Evolutionary conservation across 352 stramenopile genomes (phyloP), one percentile per base, ranked within the genome.

Genomic region (Globisporangium rhizosaccharum): DNA sequence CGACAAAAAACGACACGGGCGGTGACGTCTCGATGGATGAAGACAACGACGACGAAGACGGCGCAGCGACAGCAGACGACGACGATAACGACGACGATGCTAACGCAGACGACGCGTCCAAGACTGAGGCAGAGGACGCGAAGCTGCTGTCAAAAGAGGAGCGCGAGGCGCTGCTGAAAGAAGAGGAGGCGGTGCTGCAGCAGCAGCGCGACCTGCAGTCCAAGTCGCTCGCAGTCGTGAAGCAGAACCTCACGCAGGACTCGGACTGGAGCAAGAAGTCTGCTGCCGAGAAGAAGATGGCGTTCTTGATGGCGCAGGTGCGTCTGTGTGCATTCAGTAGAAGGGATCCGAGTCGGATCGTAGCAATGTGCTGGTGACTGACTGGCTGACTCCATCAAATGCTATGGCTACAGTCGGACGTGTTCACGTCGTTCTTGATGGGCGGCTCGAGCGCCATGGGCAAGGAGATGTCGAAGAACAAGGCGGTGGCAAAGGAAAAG

Each of bases 381-480:
- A 46, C 30, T 20, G n/a, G 12, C 26, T 25, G 33, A 17, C 2
- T 0, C 14, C 1, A 9, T 47, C 15, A 8, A 8, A n/a, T 18
- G 20, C 46, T 56, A 3, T n/a, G 15, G 2, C 8, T 7, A 2
- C 44, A 82, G 67, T 94, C 85, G 50, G 83, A 94, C 61, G 85
- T 94, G 15, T 94, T 94, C 62, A 94, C 85, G 64, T 89, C 76
- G 46, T 94, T 94, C 51, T 64, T 94, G 23, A 94, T 94, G 85
- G 85, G 85, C 53, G 85, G 85, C 2, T 87, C 75, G 7, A 92
- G 79, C 45, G 57, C 83, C 3, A 61, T 94, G 8, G 85, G 85
- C 9, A 88, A 89, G 57, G 83, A 88, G 28, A 92, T 94, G 83
- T 72, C 72, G 15, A 78, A 82, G 41, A 69, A 30, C 37, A 81